Base-by-base conservation (phyloP, 2,329 filamentous ascomycete genomes). In the Fusarium drepaniforme region DNA sequence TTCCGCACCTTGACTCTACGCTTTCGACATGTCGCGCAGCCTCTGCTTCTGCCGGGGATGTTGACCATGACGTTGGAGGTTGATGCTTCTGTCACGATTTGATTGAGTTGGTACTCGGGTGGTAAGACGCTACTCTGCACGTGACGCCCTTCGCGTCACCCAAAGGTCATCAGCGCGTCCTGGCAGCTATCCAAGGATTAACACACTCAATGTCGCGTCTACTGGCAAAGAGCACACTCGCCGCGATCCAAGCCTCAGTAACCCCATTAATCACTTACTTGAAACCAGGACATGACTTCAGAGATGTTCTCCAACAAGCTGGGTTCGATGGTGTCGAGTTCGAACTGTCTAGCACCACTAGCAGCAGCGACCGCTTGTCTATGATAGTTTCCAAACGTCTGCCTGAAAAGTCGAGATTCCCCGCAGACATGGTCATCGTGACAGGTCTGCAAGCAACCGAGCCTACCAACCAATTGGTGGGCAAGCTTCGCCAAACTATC, bases 1-100 rank as follows among this genome's bases (percentile, higher is more conserved):
- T 23, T 4, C n/a, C 46, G 21, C 21, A 67, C 65, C 49, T 70
- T 70, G 30, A 70, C 59, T 23, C 56, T 70, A n/a, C 68, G 68
- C 28, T 56, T 70, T 21, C 68, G 64, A 42, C 68, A 70, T 7
- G 65, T 70, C n/a, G 65, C 65, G 53, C 65, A 70, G 16, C 68
- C 65, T 58, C 51, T 68, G 33, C 68, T 70, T 67, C 68, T 60
- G 5, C 65, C 68, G 16, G 68, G 35, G 16, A 70, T 38, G 65
- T 70, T 70, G 65, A 70, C 68, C 68, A 68, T 70, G 25, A 8
- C 23, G 21, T 58, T 38, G 33, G 51, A 35, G n/a, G 7, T 33
- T 53, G 11, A 9, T 56, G 30, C n/a, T 15, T 35, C 28, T 21
- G 49, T 7, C 49, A 21, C 16, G 13, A 33, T 56, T 56, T 9